A percentile compares a stretch with the other conserved stretches of the same genome.
phyloP scores from a whole-genome alignment of 768 basidiomycete genomes.

The Russula ochroleuca region DNA sequence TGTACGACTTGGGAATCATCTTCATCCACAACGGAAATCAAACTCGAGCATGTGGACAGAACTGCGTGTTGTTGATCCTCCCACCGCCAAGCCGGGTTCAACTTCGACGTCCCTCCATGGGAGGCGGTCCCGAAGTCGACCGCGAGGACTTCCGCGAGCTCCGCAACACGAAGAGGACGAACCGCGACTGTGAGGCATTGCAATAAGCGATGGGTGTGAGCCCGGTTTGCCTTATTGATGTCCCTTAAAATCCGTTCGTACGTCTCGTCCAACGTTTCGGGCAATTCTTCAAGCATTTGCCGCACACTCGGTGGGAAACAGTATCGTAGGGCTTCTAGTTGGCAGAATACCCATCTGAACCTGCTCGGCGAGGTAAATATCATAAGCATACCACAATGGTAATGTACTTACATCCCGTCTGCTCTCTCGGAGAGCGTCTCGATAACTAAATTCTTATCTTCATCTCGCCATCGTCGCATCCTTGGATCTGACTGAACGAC shows the following conservation, averaged over 20 bases:
- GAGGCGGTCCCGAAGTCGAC: background rate
- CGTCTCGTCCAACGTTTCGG: background rate
- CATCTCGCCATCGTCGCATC: background rate
- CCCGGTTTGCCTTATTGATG: background rate
- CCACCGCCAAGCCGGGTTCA: background rate
- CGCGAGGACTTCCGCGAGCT: conserved; percentile 14
- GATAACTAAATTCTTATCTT: background rate
- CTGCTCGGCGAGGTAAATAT: background rate
- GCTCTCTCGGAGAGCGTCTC: conserved; percentile 1
- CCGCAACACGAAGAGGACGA: conserved; percentile 3
- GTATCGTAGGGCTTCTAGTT: conserved; percentile 4
- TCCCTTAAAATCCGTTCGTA: conserved; percentile 10
- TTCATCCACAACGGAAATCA: background rate
- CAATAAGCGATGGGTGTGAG: background rate
- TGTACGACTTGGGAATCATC: background rate
- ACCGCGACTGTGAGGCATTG: background rate
- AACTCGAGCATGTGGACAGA: background rate
- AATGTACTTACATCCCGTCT: conserved; percentile 1
- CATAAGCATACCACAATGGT: too few species aligned
- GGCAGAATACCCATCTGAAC: conserved; percentile 1
- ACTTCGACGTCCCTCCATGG: background rate
- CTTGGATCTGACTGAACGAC: conserved; percentile 1
- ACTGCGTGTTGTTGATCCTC: conserved; percentile 5
- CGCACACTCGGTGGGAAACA: background rate
- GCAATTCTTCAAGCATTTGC: background rate